A percentile compares a stretch with the other conserved stretches of the same genome.
phyloP scores from a whole-genome alignment of 768 basidiomycete species.

The Epithele typhae region DNA sequence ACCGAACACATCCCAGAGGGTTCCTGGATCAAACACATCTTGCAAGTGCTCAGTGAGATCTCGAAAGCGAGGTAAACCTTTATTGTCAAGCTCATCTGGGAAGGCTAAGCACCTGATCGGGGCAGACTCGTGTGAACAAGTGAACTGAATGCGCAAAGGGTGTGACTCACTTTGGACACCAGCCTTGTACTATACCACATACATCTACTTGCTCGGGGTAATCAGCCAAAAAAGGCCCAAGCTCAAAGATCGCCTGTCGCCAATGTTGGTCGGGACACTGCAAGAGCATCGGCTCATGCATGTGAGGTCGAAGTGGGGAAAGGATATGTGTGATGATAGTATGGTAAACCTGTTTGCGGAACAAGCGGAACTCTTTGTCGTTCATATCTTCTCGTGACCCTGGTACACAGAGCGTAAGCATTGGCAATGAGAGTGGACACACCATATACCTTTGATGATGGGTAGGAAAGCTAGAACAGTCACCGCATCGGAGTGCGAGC shows the following conservation, averaged over 20 bases:
- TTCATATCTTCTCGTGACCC: constrained; percentile 4
- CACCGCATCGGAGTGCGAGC: constrained; percentile 19
- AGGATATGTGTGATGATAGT: constrained; percentile 6
- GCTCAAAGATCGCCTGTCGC: constrained; percentile 21
- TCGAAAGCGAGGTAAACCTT: neutral
- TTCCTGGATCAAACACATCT: no score
- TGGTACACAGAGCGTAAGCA: neutral
- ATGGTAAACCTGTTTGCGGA: constrained; percentile 14
- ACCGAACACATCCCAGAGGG: no score
- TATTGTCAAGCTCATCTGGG: constrained; percentile 2
- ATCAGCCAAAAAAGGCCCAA: constrained; percentile 28
- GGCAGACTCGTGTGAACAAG: neutral
- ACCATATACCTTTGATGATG: constrained; percentile 28
- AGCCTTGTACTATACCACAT: constrained; percentile 17
- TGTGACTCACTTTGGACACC: constrained; percentile 20
- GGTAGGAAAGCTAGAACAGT: constrained; percentile 20
- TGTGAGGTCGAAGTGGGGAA: constrained; percentile 5
- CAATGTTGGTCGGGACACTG: constrained; percentile 25
- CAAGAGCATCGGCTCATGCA: constrained; percentile 13
- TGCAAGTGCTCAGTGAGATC: neutral
- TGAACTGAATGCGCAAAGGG: no score
- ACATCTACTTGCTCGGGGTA: constrained; percentile 28
- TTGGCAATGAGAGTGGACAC: neutral
- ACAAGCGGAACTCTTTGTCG: constrained; percentile 5
- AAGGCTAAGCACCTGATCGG: constrained; percentile 5